These are phyloP conservation scores for Globisporangium perplexum DNA, from an alignment of 352 stramenopile genomes.

Conservation along the genomic window DNA sequence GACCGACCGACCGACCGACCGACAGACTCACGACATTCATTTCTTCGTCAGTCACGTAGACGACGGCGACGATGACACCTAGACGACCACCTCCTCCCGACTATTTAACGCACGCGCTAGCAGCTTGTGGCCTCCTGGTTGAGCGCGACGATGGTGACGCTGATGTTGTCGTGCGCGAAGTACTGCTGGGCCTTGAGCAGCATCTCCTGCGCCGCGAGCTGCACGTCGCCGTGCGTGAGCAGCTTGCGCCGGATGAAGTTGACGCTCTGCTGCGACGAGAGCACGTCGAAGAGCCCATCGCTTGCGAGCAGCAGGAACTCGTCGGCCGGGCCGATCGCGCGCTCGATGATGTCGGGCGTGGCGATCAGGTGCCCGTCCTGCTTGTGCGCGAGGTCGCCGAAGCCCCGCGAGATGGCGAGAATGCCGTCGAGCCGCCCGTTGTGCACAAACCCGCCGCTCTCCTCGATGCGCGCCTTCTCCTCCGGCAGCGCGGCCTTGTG, in stretches of 20 bases:
- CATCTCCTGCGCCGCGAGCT: slow-evolving; percentile 84
- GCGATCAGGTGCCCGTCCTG: slow-evolving; percentile 81
- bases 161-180: slow-evolving; percentile 90
- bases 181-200: slow-evolving; percentile 86
- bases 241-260: slow-evolving; percentile 90
- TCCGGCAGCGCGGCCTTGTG: slow-evolving; percentile 80
- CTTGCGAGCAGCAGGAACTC: slow-evolving; percentile 90
- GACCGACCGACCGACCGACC: too few species aligned
- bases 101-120: slow-evolving; percentile 18
- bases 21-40: too few species aligned
- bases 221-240: slow-evolving; percentile 81
- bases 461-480: slow-evolving; percentile 79
- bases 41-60: too few species aligned
- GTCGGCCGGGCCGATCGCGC: slow-evolving; percentile 51
- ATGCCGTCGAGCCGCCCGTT: slow-evolving; percentile 87
- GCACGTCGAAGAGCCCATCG: slow-evolving; percentile 89
- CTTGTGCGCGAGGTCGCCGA: slow-evolving; percentile 89
- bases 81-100: too few species aligned
- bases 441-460: slow-evolving; percentile 80
- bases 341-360: slow-evolving; percentile 77
- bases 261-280: slow-evolving; percentile 86
- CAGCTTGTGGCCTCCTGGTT: slow-evolving; percentile 43
- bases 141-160: slow-evolving; percentile 81
- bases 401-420: slow-evolving; percentile 82
- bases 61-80: slow-evolving; percentile 14